Conservation (phyloP, 208 protist species). For the Herpetomonas tarakana region DNA sequence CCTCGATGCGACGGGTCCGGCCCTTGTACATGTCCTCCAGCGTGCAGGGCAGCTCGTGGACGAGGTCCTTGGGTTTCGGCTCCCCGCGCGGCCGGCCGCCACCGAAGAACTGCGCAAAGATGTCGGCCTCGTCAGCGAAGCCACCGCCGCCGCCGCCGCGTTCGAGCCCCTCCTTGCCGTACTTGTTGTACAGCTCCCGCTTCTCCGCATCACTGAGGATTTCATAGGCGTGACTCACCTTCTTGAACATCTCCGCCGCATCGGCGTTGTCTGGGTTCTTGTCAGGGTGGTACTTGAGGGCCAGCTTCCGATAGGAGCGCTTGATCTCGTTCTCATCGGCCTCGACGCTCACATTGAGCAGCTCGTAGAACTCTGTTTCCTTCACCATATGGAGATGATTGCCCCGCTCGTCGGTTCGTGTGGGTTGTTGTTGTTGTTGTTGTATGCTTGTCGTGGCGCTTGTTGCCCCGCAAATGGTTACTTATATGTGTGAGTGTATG, state of each 20-base stretch:
- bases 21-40: constrained; percentile 98
- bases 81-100: constrained; percentile 64
- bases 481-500: too few relatives aligned
- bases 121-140: constrained; percentile 70
- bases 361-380: constrained; percentile 89
- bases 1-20: constrained; percentile 85
- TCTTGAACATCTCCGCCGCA: constrained; percentile 89
- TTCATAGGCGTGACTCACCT: constrained; percentile 96
- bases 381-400: constrained; percentile 53
- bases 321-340: constrained; percentile 87
- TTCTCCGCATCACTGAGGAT: constrained; percentile 95
- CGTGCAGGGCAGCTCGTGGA: constrained; percentile 88
- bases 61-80: constrained; percentile 93
- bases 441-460: too few relatives aligned
- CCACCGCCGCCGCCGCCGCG: constrained; percentile 56
- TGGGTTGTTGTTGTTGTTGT: too few relatives aligned
- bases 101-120: constrained; percentile 89
- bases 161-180: constrained; percentile 96
- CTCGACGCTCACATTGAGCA: constrained; percentile 56
- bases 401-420: background rate
- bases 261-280: constrained; percentile 77
- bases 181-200: constrained; percentile 95
- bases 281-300: constrained; percentile 89
- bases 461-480: too few relatives aligned
- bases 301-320: constrained; percentile 82